phyloP scores from a whole-genome alignment of 73 alveolate genomes.

The Paramecium bursaria region DNA sequence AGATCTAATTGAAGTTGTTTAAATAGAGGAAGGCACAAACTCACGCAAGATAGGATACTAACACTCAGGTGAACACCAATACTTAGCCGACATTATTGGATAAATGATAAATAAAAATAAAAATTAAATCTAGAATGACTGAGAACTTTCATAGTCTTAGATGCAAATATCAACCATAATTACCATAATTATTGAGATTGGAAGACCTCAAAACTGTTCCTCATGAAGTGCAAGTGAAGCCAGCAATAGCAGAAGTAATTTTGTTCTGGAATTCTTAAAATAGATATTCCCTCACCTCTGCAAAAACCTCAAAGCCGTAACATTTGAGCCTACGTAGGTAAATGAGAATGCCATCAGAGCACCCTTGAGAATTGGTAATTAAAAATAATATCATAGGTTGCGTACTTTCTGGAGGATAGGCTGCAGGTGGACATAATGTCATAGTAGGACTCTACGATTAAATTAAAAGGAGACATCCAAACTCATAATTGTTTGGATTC shows the following conservation, averaged over 20 bases:
- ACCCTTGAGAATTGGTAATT: slow-evolving; percentile 43
- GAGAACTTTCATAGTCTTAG: slow-evolving; percentile 46
- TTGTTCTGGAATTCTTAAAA: neutral
- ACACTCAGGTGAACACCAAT: no score
- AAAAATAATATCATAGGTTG: slow-evolving; percentile 20
- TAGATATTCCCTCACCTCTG: slow-evolving; percentile 49
- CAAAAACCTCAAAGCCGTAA: slow-evolving; percentile 26
- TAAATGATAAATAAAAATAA: no score
- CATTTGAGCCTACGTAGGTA: slow-evolving; percentile 13
- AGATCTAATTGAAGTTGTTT: no score
- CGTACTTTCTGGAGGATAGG: slow-evolving; percentile 94
- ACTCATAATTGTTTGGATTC: slow-evolving; percentile 92
- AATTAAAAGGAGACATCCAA: slow-evolving; percentile 84
- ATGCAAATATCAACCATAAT: slow-evolving; percentile 19
- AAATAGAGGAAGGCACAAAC: no score
- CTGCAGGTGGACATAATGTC: slow-evolving; percentile 99
- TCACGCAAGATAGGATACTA: no score
- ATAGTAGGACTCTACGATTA: slow-evolving; percentile 95
- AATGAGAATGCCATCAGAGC: slow-evolving; percentile 43
- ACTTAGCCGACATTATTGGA: no score
- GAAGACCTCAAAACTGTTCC: slow-evolving; percentile 25
- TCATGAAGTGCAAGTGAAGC: slow-evolving; percentile 5
- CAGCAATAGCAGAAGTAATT: slow-evolving; percentile 28
- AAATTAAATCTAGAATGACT: no score
- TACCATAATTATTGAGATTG: slow-evolving; percentile 36